Evolutionary conservation across 148 eudicot genomes (phyloP).

Genomic region (Rhododendron williamsianum): DNA sequence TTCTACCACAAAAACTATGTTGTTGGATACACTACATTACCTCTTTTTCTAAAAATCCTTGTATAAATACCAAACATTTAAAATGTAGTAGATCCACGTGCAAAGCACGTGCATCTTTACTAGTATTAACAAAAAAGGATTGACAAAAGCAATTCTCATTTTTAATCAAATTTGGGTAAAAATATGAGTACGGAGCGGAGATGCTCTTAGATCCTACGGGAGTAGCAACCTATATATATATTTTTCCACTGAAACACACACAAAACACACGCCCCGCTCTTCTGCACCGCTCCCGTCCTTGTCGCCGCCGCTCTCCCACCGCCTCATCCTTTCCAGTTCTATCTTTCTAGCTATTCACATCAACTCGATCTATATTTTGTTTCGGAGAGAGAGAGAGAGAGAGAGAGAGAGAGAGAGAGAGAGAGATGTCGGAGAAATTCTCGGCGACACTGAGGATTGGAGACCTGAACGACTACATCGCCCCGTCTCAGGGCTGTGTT

Average conservation of each 20-base stretch:
- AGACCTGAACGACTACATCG: conserved; percentile 82
- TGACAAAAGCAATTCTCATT: too few species aligned
- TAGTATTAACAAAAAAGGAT: too few species aligned
- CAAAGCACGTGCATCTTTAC: too few species aligned
- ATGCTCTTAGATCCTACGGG: background rate
- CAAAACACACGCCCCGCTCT: background rate
- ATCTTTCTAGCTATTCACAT: background rate
- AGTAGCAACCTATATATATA: background rate
- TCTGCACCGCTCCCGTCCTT: background rate
- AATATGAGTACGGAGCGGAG: too few species aligned
- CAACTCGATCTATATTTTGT: background rate
- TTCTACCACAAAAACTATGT: too few species aligned
- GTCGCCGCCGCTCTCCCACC: background rate
- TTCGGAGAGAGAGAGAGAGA: conserved; percentile 15
- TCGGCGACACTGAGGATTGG: conserved; percentile 74
- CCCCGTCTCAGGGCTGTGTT: conserved; percentile 88
- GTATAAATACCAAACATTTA: too few species aligned
- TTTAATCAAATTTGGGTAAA: too few species aligned
- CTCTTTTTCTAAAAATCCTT: too few species aligned
- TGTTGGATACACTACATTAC: too few species aligned
- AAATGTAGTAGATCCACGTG: too few species aligned
- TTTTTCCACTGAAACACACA: background rate
- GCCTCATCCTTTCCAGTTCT: background rate
- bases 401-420: background rate
- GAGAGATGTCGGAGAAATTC: conserved; percentile 64